Evolutionary conservation across 140 eudicot genomes (phyloP).

Genomic region (Cichorium intybus): DNA sequence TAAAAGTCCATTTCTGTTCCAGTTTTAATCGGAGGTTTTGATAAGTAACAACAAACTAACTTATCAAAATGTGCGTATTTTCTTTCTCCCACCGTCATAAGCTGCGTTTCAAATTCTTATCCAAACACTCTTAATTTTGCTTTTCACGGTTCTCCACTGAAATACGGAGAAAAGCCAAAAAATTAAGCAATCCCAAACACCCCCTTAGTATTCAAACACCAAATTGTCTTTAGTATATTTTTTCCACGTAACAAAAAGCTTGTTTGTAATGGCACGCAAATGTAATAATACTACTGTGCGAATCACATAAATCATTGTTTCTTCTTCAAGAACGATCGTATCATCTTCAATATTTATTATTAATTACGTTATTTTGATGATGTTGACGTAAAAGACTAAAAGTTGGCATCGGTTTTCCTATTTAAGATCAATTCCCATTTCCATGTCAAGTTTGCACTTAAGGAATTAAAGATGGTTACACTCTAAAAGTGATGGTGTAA

Average conservation of each 20-base stretch:
- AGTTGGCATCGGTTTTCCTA: slow-evolving; percentile 1
- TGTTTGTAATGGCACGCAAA: not conserved
- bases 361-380: not conserved
- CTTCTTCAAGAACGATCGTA: not conserved
- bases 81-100: too few species aligned
- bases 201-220: too few species aligned
- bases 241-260: not conserved
- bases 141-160: too few species aligned
- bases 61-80: too few species aligned
- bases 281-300: not conserved
- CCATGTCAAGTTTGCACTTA: slow-evolving; percentile 24
- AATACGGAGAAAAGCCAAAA: too few species aligned
- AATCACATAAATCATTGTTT: not conserved
- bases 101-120: too few species aligned
- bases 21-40: too few species aligned
- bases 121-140: too few species aligned
- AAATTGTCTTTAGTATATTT: too few species aligned
- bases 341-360: not conserved
- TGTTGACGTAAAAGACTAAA: not conserved
- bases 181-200: too few species aligned
- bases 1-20: too few species aligned
- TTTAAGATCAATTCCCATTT: not conserved
- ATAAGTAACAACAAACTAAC: too few species aligned
- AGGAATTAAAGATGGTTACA: slow-evolving; percentile 13
- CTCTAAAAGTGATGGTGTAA: slow-evolving; percentile 10